Conservation (phyloP, 2,329 filamentous ascomycete species). For the Neurospora crassa region DNA sequence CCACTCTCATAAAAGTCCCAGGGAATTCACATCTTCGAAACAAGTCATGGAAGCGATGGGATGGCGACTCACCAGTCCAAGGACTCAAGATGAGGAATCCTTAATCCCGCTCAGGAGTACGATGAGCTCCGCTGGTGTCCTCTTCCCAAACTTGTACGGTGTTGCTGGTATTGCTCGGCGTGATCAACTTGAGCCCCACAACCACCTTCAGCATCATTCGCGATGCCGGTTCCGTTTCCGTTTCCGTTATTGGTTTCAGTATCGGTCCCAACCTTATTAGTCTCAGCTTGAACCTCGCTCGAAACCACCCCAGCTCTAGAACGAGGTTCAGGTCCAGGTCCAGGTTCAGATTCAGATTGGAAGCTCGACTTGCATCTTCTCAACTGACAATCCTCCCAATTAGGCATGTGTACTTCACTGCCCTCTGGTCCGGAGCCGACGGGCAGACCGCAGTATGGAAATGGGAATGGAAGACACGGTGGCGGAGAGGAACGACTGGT, state of each 20-base stretch:
- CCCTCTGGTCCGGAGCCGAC: slow-evolving; percentile 34
- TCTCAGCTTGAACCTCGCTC: not conserved
- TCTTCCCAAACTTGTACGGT: not conserved
- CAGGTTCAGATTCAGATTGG: not conserved
- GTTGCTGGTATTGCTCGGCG: not conserved
- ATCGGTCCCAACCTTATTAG: not conserved
- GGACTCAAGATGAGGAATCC: not conserved
- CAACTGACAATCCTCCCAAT: slow-evolving; percentile 21
- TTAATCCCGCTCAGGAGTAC: not conserved
- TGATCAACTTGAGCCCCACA: not conserved
- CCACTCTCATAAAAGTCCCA: not conserved
- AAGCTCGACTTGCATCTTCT: not conserved
- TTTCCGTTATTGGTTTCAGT: not conserved
- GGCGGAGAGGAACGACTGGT: not conserved
- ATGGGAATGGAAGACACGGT: slow-evolving; percentile 8
- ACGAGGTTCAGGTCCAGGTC: not conserved
- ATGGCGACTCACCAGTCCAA: not conserved
- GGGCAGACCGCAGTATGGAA: slow-evolving; percentile 26
- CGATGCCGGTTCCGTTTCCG: not conserved
- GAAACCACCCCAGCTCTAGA: not conserved
- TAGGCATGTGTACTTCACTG: slow-evolving; percentile 21
- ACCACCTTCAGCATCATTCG: not conserved
- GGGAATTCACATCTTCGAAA: not conserved
- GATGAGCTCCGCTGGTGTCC: not conserved
- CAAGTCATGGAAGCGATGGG: not conserved